A percentile compares a stretch with the other conserved stretches of the same genome.
phyloP scores from a whole-genome alignment of 768 basidiomycete genomes.

The Amanita pseudoporphyria region DNA sequence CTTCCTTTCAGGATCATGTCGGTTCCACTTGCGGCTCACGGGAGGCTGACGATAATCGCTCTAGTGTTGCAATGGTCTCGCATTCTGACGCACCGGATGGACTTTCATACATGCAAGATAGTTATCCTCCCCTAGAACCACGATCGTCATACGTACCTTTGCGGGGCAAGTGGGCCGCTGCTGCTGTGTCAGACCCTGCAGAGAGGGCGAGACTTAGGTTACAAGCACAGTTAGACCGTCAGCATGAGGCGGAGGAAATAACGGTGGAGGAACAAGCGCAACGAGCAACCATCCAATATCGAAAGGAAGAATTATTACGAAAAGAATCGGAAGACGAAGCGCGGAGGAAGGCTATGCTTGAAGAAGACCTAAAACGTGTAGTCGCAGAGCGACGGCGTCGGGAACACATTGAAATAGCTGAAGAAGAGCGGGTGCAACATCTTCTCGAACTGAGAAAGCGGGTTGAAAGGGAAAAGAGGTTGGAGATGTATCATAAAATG shows the following conservation, averaged over 20 bases:
- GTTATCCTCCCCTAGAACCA: not conserved
- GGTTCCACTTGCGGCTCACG: not conserved
- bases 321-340: conserved; percentile 36
- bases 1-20: not conserved
- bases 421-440: conserved; percentile 33
- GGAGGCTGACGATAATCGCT: not conserved
- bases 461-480: conserved; percentile 34
- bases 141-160: conserved; percentile 2
- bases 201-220: conserved; percentile 18
- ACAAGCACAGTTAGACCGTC: conserved; percentile 11
- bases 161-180: conserved; percentile 5
- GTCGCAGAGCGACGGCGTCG: conserved; percentile 27
- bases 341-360: conserved; percentile 26
- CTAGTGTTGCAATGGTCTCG: not conserved
- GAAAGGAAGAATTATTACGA: conserved; percentile 32
- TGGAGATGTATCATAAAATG: conserved; percentile 39
- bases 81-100: not conserved
- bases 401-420: conserved; percentile 29
- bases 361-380: conserved; percentile 30
- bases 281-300: conserved; percentile 27
- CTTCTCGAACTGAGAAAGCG: conserved; percentile 41
- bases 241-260: conserved; percentile 32
- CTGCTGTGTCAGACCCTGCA: conserved; percentile 12
- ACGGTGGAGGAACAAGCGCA: conserved; percentile 34
- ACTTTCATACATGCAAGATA: not conserved